phyloP scores from a whole-genome alignment of 2,329 filamentous ascomycete genomes.

The Epichloe amarillans region DNA sequence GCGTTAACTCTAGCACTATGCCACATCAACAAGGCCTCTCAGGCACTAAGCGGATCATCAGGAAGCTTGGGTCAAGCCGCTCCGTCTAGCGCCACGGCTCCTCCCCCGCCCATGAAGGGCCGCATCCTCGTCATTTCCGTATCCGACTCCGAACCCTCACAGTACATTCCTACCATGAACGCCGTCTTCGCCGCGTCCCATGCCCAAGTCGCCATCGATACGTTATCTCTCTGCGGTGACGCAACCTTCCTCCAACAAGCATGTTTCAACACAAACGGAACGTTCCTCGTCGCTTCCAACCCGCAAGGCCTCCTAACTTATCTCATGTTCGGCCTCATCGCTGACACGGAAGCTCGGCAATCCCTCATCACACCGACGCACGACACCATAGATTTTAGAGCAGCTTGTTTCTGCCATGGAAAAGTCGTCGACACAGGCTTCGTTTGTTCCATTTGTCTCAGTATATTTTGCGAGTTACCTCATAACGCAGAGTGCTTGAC shows the following conservation, averaged over 20 bases:
- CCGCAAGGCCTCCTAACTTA: conserved; percentile 74
- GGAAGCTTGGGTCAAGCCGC: conserved; percentile 24
- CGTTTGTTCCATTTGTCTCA: conserved; percentile 91
- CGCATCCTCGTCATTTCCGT: conserved; percentile 86
- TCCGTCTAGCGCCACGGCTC: conserved; percentile 18
- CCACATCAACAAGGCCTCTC: conserved; percentile 74
- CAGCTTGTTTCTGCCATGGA: conserved; percentile 96
- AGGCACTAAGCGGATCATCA: conserved; percentile 48
- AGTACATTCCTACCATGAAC: conserved; percentile 99
- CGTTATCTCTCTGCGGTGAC: conserved; percentile 70
- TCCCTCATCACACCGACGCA: conserved; percentile 67
- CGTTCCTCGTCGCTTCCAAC: conserved; percentile 37
- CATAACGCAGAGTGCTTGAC: conserved; percentile 60
- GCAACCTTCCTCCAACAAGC: conserved; percentile 94
- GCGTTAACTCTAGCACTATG: conserved; percentile 80
- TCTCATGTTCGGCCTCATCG: conserved; percentile 85
- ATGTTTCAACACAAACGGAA: conserved; percentile 46
- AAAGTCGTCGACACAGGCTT: conserved; percentile 84
- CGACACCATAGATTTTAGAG: conserved; percentile 85
- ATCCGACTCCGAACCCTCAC: conserved; percentile 66
- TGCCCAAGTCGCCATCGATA: conserved; percentile 79
- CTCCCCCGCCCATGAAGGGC: conserved; percentile 22
- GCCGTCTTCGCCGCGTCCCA: conserved; percentile 90
- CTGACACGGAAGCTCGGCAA: conserved; percentile 40
- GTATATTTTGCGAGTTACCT: conserved; percentile 68